A percentile compares a stretch with the other conserved stretches of the same genome.
Conservation (phyloP, 768 basidiomycete species). For the Kwoniella shandongensis region DNA sequence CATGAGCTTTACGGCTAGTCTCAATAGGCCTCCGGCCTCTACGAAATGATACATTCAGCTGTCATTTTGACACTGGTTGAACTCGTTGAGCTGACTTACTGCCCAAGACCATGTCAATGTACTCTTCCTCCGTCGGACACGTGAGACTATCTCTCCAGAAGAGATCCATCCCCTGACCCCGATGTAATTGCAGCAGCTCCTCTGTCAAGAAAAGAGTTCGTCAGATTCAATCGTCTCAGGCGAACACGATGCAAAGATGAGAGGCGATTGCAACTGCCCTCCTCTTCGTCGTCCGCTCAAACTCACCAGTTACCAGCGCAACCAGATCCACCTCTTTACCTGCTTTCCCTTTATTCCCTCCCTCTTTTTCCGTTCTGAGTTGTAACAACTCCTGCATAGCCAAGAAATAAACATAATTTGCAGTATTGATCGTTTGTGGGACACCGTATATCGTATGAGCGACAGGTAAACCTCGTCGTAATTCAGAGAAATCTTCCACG, state of each 20-base stretch:
- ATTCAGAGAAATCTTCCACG: constrained; percentile 86
- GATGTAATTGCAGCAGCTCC: constrained; percentile 81
- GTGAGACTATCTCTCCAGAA: constrained; percentile 88
- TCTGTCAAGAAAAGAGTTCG: constrained; percentile 51
- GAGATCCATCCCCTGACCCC: constrained; percentile 91
- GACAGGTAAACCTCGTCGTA: constrained; percentile 85
- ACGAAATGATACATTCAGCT: constrained; percentile 5
- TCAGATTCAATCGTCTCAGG: not conserved
- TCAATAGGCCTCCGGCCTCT: constrained; percentile 94
- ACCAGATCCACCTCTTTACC: constrained; percentile 58
- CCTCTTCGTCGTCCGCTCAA: too few relatives aligned
- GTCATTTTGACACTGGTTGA: too few relatives aligned
- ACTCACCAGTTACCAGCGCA: constrained; percentile 70
- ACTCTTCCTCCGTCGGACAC: constrained; percentile 93
- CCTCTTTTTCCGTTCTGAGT: constrained; percentile 50
- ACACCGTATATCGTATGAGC: constrained; percentile 95
- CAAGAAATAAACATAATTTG: constrained; percentile 94
- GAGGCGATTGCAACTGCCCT: too few relatives aligned
- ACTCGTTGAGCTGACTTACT: constrained; percentile 61
- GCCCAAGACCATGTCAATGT: constrained; percentile 92
- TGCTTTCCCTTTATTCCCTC: constrained; percentile 2
- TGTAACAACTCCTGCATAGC: constrained; percentile 81
- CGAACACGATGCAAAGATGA: not conserved
- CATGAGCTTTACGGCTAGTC: constrained; percentile 92
- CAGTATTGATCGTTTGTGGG: constrained; percentile 94